Evolutionary conservation across 208 protist species (phyloP).

Genomic region (Crithidia bombi): DNA sequence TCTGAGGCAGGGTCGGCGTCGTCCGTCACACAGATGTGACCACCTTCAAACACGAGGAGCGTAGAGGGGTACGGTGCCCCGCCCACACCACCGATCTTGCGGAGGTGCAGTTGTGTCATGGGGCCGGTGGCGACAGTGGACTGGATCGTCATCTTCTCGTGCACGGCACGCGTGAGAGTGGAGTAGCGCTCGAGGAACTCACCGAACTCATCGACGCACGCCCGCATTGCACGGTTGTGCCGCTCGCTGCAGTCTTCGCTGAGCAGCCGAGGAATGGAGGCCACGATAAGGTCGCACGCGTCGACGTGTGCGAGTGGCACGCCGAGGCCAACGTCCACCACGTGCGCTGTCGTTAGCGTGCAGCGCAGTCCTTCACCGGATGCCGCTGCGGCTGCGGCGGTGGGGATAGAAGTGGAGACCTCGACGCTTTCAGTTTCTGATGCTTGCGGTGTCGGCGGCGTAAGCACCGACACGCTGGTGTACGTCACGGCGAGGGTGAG

Average conservation of each 20-base stretch:
- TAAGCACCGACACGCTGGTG: not conserved
- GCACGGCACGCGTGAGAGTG: conserved; percentile 51
- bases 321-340: conserved; percentile 71
- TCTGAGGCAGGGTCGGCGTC: conserved; percentile 72
- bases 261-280: conserved; percentile 45
- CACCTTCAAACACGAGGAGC: conserved; percentile 66
- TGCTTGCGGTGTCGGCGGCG: not conserved
- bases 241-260: conserved; percentile 48
- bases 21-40: conserved; percentile 47
- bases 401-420: not conserved
- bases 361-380: conserved; percentile 15
- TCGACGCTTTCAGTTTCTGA: not conserved
- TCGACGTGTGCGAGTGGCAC: conserved; percentile 53
- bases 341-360: conserved; percentile 33
- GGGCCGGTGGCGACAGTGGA: conserved; percentile 50
- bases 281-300: conserved; percentile 58
- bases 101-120: conserved; percentile 75
- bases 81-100: conserved; percentile 52
- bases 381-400: not conserved
- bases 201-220: conserved; percentile 57
- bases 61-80: conserved; percentile 69
- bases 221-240: conserved; percentile 77
- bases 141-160: conserved; percentile 68
- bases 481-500: conserved; percentile 49
- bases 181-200: conserved; percentile 78